phyloP scores from a whole-genome alignment of 495 filamentous ascomycete species.

The Aspergillus ellipticus region DNA sequence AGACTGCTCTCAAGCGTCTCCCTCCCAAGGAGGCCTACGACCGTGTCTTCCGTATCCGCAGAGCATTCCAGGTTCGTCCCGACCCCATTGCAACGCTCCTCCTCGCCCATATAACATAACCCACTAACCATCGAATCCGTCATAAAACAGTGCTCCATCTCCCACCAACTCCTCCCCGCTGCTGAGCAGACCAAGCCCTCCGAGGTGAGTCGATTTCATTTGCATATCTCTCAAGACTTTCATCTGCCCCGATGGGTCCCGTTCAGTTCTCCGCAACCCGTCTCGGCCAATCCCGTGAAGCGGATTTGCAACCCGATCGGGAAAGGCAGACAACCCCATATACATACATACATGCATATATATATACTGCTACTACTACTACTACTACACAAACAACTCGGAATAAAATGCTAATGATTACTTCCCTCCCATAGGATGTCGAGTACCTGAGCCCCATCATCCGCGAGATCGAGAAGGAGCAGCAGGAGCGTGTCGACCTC shows the following conservation, averaged over 20 bases:
- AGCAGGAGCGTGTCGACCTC: conserved; percentile 74
- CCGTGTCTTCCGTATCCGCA: conserved; percentile 91
- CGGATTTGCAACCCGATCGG: conserved; percentile 39
- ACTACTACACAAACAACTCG: not conserved
- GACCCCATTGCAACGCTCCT: conserved; percentile 10
- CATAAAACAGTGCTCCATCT: conserved; percentile 63
- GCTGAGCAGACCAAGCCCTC: conserved; percentile 74
- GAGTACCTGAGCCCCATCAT: conserved; percentile 79
- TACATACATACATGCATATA: conserved; percentile 11
- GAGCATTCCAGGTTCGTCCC: conserved; percentile 78
- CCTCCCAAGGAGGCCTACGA: conserved; percentile 88
- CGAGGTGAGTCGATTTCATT: conserved; percentile 50
- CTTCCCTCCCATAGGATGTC: conserved; percentile 56
- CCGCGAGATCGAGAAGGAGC: conserved; percentile 76
- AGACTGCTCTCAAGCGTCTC: conserved; percentile 84
- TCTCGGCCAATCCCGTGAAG: conserved; percentile 40
- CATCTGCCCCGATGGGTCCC: conserved; percentile 11
- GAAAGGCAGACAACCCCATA: too few relatives aligned
- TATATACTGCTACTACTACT: not conserved
- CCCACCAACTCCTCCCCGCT: conserved; percentile 83
- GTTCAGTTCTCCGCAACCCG: conserved; percentile 23
- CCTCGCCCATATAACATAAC: conserved; percentile 5
- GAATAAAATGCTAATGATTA: conserved; percentile 16
- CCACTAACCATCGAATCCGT: conserved; percentile 25
- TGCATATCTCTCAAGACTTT: not conserved